Evolutionary conservation across 768 basidiomycete genomes (phyloP).

Genomic region (Kwoniella shandongensis): DNA sequence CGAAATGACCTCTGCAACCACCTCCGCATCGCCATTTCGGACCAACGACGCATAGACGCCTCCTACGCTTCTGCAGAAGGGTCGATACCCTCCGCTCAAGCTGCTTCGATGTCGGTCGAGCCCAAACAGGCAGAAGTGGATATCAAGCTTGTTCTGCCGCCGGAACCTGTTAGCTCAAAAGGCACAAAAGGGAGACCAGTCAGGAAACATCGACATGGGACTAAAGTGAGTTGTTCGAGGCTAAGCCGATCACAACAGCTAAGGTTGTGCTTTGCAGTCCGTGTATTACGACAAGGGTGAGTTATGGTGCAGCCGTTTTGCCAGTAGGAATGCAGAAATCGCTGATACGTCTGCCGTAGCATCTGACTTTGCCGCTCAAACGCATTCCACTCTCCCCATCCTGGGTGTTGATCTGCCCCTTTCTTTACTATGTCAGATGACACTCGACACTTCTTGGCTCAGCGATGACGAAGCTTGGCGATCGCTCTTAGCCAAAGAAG

Average conservation of each 20-base stretch:
- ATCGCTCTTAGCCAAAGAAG: conserved; percentile 16
- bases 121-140: conserved; percentile 33
- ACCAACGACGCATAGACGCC: conserved; percentile 49
- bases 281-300: conserved; percentile 46
- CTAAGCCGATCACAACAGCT: background rate
- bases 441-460: conserved; percentile 38
- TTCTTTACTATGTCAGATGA: conserved; percentile 35
- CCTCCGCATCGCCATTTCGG: conserved; percentile 39
- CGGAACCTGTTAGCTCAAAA: conserved; percentile 38
- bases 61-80: conserved; percentile 43
- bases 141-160: conserved; percentile 44
- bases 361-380: conserved; percentile 38
- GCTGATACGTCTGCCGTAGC: conserved; percentile 14
- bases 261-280: conserved; percentile 13
- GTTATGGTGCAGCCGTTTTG: too few relatives aligned
- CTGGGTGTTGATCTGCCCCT: conserved; percentile 44
- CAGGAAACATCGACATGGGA: conserved; percentile 38
- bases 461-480: conserved; percentile 48
- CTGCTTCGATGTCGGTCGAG: conserved; percentile 30
- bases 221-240: conserved; percentile 27
- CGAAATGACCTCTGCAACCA: conserved; percentile 44
- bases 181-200: conserved; percentile 34
- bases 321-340: too few relatives aligned
- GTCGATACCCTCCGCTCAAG: conserved; percentile 32
- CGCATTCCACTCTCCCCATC: conserved; percentile 40